Conservation (phyloP, 352 stramenopile species). For the Peronosclerospora sorghi region DNA sequence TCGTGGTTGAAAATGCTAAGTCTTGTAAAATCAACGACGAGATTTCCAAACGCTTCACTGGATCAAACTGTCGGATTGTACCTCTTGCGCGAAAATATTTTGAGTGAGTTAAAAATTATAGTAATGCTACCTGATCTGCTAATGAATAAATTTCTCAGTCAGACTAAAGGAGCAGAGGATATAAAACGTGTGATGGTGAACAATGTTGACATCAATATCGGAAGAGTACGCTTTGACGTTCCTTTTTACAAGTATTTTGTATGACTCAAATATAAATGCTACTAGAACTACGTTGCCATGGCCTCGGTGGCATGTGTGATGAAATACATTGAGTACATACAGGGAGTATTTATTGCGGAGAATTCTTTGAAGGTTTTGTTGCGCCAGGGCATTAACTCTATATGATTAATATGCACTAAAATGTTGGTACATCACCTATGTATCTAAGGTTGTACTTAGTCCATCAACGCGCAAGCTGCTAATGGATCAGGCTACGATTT, state of each 20-base stretch:
- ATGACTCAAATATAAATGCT: neutral
- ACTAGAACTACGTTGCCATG: constrained; percentile 78
- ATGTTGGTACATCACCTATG: neutral
- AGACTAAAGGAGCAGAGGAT: constrained; percentile 77
- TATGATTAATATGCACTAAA: neutral
- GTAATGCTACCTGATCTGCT: neutral
- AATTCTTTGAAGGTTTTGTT: constrained; percentile 56
- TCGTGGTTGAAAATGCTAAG: constrained; percentile 55
- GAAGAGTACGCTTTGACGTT: constrained; percentile 24
- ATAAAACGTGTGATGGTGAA: constrained; percentile 76
- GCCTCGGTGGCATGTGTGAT: constrained; percentile 68
- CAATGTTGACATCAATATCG: constrained; percentile 75
- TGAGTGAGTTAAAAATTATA: constrained; percentile 30
- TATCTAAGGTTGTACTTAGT: constrained; percentile 56
- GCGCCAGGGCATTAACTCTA: neutral
- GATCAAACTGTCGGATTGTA: constrained; percentile 44
- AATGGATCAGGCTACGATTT: constrained; percentile 77
- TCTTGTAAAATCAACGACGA: constrained; percentile 56
- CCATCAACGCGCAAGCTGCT: constrained; percentile 61
- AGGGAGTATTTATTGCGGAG: constrained; percentile 75
- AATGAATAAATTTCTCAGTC: constrained; percentile 22
- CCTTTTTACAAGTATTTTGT: neutral
- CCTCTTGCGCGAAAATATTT: constrained; percentile 74
- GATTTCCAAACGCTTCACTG: constrained; percentile 45
- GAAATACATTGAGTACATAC: constrained; percentile 81